phyloP scores from a whole-genome alignment of 495 filamentous ascomycete species.

The Terfezia claveryi region DNA sequence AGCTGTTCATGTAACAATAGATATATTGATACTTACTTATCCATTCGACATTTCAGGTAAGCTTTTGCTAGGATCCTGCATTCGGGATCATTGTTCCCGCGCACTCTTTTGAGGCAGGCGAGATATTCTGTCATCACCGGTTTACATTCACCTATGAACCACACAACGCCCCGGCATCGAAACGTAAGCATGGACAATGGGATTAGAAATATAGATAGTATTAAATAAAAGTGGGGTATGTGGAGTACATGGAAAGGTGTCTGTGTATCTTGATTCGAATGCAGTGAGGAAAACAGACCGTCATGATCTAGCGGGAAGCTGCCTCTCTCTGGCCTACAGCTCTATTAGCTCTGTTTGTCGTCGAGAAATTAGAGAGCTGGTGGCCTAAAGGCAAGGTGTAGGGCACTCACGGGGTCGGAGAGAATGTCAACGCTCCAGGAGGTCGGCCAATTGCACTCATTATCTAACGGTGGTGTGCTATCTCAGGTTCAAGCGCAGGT shows the following conservation, averaged over 20 bases:
- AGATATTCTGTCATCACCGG: constrained; percentile 64
- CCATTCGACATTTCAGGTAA: constrained; percentile 85
- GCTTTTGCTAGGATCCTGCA: constrained; percentile 69
- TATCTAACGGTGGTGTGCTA: not conserved
- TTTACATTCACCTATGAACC: constrained; percentile 64
- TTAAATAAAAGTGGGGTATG: not conserved
- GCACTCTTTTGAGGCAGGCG: constrained; percentile 55
- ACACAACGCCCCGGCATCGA: not conserved
- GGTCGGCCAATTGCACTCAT: constrained; percentile 19
- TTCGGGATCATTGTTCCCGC: constrained; percentile 63
- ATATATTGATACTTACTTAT: constrained; percentile 39
- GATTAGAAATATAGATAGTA: not conserved
- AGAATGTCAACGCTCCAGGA: constrained; percentile 15
- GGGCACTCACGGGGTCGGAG: constrained; percentile 13
- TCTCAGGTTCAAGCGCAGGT: too few relatives aligned
- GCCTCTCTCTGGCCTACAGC: constrained; percentile 62
- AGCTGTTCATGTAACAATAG: not conserved
- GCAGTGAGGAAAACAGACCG: constrained; percentile 29
- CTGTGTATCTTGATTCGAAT: not conserved
- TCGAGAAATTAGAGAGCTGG: too few relatives aligned
- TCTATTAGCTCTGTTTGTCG: not conserved
- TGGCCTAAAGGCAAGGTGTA: not conserved
- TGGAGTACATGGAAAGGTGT: not conserved
- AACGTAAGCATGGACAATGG: not conserved
- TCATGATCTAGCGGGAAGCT: constrained; percentile 94